Percentiles rank a stretch among this genome's conserved stretches.
These are phyloP conservation scores for Cryptococcus maquisensis DNA, from an alignment of 1,284 basidiomycete genomes.

Conservation along the genomic window DNA sequence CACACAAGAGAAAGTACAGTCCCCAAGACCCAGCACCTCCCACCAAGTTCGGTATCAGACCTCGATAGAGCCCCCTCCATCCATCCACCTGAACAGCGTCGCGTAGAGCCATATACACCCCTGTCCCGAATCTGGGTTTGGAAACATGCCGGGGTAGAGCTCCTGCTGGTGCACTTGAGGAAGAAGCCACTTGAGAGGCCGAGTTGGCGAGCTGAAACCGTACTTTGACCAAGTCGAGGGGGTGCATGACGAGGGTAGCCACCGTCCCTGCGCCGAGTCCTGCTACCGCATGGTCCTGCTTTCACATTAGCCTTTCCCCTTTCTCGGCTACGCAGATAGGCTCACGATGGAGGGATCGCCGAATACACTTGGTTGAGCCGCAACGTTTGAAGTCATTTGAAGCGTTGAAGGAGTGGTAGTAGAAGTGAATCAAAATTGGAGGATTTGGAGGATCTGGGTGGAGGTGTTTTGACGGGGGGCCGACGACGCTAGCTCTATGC, in stretches of 20 bases:
- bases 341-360: conserved; percentile 45
- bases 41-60: conserved; percentile 83
- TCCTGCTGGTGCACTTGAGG: conserved; percentile 5
- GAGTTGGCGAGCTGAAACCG: conserved; percentile 77
- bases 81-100: conserved; percentile 74
- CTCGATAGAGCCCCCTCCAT: conserved; percentile 83
- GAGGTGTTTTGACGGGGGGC: not conserved
- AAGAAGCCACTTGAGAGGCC: not conserved
- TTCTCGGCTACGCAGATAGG: not conserved
- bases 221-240: conserved; percentile 92
- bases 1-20: conserved; percentile 94
- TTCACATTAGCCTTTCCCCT: not conserved
- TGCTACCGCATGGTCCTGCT: conserved; percentile 80
- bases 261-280: conserved; percentile 90
- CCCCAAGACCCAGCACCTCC: conserved; percentile 99
- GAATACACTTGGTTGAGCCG: conserved; percentile 22
- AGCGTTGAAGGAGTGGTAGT: not conserved
- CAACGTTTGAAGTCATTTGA: not conserved
- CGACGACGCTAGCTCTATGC: not conserved
- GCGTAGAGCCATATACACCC: conserved; percentile 70
- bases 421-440: not conserved
- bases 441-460: not conserved
- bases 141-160: conserved; percentile 7
- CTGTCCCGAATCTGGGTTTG: conserved; percentile 62
- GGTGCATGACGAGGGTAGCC: conserved; percentile 95